Evolutionary conservation across 805 yeast species (phyloP), one percentile per base, ranked within the genome.

Genomic region (Starmerella scarabaei): DNA sequence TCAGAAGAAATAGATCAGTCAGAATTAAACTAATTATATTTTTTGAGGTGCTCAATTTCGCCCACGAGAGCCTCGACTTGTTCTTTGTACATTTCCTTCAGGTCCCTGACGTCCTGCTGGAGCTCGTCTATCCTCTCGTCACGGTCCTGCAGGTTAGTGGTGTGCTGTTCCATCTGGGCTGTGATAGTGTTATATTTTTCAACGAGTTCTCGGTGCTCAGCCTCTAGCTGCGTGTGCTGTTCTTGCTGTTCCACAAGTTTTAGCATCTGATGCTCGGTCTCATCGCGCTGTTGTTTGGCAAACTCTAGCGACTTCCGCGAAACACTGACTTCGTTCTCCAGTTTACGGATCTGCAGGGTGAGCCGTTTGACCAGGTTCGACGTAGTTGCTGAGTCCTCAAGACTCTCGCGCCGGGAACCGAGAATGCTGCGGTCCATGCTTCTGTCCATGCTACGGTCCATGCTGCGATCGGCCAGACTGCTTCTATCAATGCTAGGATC

Each of bases 1-100:
- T 38, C 93, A 81, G 62, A 14, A 31, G 33, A 31, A 17, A 15
- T 15, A 28, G 6, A 28, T 28, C 7, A 23, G 11, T 7, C 14
- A 27, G 6, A 27, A 8, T 8, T n/a, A 23, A 7, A 23, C 3
- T 18, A 35, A 15, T 23, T 18, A 12, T 4, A 8, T 3, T 17
- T 32, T 33, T 18, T 19, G 11, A 43, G 30, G 6, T 24, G 23
- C 34, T 48, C 50, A 15, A 48, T 43, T 49, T 57, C 57, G 32
- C 71, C 78, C 33, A 84, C 75, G 72, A 88, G 69, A 49, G 86
- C 91, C 57, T 82, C 93, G 33, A 88, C 86, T 59, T 88, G 98
- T 46, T 71, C 71, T 45, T 74, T 69, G 58, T 84, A 71, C 65
- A 91, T 65, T 35, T 82, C 93, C 60, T 91, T 91, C 59, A 88